Base-by-base conservation (phyloP, 768 basidiomycete species). In the Trametes sanguinea region DNA sequence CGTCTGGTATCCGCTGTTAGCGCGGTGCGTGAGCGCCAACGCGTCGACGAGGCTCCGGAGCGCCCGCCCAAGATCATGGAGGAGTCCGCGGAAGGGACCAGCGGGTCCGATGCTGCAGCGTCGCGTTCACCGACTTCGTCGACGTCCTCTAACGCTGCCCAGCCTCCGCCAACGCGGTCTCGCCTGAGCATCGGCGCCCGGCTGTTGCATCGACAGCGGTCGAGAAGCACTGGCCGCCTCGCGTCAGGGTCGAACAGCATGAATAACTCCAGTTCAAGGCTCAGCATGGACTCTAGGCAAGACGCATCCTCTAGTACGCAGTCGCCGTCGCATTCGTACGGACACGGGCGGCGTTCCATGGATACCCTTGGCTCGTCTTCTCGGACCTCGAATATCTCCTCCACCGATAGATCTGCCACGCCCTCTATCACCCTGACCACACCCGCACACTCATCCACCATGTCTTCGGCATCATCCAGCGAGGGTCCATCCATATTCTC, bases 101-200 rank as follows among this genome's bases (percentile, higher is more conserved):
- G 32, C 33, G 43, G n/a, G 48, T 29, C 42, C 65, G 58, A 48
- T 22, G 27, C 51, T 16, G 53, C 42, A n/a, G 6, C 53, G 16
- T 52, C 57, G 17, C 46, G 48, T n/a, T 52, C 39, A 35, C 10
- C 42, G n/a, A 5, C 10, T 13, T 16, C 58, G 7, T 53, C 55
- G 54, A 32, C 48, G 11, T 50, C 48, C 13, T 32, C 48, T 8
- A 50, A 7, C 11, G 8, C 42, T 5, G 72, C 57, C n/a, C 37
- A 53, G 8, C 7, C 60, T 40, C 27, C 62, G 42, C 65, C 72
- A 40, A 75, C 76, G 30, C 74, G 74, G 45, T 81, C 80, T n/a
- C 76, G 74, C 40, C 67, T 82, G 53, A 76, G 75, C 29, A 65
- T 82, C 43, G 78, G 77, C 2, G 75, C 77, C 7, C 75, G 77